phyloP scores from a whole-genome alignment of 306 rosid species.

The Coriaria nepalensis region DNA sequence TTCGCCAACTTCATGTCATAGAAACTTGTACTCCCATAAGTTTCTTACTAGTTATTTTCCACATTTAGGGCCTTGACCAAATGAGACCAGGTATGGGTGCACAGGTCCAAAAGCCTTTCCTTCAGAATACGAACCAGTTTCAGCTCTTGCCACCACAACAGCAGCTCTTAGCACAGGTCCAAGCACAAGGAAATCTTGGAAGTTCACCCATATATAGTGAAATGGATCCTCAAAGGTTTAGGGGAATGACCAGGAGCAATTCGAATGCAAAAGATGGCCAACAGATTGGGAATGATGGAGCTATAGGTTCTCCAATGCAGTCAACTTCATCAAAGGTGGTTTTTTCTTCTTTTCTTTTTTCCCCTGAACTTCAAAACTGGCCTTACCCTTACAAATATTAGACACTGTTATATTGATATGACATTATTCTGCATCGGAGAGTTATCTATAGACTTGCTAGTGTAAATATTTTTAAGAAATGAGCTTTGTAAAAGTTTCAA shows the following conservation, averaged over 20 bases:
- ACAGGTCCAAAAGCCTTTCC: slow-evolving; percentile 82
- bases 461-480: too few species aligned
- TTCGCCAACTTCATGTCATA: slow-evolving; percentile 10
- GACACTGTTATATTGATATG: too few species aligned
- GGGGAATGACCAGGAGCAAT: slow-evolving; percentile 62
- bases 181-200: slow-evolving; percentile 63
- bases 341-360: slow-evolving; percentile 7
- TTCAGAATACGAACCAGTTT: slow-evolving; percentile 68
- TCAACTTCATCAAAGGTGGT: slow-evolving; percentile 69
- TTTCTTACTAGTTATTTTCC: slow-evolving; percentile 16
- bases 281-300: slow-evolving; percentile 56
- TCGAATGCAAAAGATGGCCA: slow-evolving; percentile 67
- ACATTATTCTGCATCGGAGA: too few species aligned
- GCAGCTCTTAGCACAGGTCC: slow-evolving; percentile 72
- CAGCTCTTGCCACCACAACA: slow-evolving; percentile 82
- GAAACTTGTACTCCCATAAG: slow-evolving; percentile 14
- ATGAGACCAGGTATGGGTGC: slow-evolving; percentile 70
- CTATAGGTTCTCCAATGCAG: slow-evolving; percentile 88
- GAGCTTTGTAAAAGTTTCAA: too few species aligned
- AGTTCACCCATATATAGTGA: slow-evolving; percentile 51
- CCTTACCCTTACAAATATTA: too few species aligned
- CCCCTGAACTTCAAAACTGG: too few species aligned
- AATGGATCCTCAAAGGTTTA: slow-evolving; percentile 70
- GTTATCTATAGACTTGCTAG: too few species aligned
- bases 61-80: slow-evolving; percentile 71